phyloP scores from a whole-genome alignment of 768 basidiomycete species.

The Galerina marginata region DNA sequence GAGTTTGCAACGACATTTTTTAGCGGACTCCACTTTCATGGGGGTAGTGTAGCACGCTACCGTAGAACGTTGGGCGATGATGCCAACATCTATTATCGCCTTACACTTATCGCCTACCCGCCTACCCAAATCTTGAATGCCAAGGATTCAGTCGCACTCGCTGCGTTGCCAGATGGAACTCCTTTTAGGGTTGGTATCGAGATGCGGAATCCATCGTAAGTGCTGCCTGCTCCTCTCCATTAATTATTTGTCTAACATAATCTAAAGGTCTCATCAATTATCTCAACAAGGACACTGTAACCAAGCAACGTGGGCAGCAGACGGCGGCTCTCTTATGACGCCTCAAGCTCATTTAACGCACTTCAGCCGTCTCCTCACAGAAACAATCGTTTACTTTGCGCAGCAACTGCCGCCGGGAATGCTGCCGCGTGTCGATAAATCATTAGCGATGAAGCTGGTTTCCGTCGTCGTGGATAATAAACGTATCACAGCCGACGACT shows the following conservation, averaged over 20 bases:
- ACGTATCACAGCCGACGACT: not conserved
- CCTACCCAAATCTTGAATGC: too few species aligned
- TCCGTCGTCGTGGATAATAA: not conserved
- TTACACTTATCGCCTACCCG: too few species aligned
- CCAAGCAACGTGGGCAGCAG: not conserved
- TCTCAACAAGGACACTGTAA: too few species aligned
- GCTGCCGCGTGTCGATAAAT: not conserved
- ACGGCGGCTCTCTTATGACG: not conserved
- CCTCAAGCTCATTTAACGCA: not conserved
- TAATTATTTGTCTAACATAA: too few species aligned
- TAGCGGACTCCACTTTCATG: constrained; percentile 6
- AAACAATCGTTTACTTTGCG: not conserved
- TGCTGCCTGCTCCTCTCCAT: not conserved
- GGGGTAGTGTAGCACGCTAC: not conserved
- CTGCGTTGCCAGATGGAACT: too few species aligned
- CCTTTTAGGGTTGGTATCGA: too few species aligned
- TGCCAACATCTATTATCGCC: too few species aligned
- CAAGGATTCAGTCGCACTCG: too few species aligned
- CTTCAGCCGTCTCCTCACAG: not conserved
- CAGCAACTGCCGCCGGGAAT: not conserved
- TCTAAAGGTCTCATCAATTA: too few species aligned
- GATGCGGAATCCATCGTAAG: too few species aligned
- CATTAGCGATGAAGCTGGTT: not conserved
- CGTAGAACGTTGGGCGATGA: too few species aligned
- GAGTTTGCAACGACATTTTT: constrained; percentile 13